Base-by-base conservation (phyloP, 768 basidiomycete genomes). In the Collybiopsis luxurians region DNA sequence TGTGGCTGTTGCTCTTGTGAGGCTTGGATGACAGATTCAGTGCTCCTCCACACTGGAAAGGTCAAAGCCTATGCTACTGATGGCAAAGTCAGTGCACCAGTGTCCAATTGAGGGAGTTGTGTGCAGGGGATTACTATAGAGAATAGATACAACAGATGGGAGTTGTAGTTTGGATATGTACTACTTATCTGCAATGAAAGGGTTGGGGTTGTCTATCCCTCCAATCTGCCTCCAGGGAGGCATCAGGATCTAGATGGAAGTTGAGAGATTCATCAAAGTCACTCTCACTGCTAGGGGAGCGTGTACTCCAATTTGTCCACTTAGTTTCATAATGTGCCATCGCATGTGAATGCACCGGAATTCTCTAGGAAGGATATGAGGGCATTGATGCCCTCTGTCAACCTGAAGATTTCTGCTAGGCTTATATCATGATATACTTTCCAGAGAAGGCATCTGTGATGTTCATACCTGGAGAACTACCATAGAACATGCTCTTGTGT, bases 401-500 rank as follows among this genome's bases (percentile, higher is more conserved):
- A 64, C 13, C 66, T 66, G 1, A 69, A 60, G n/a, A 69, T 59
- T 10, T 61, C 62, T 17, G n/a, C 5, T 4, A 39, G 56, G 47
- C 4, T 66, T 42, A 28, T 55, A 46, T 19, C 65, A 2, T 5
- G 54, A 24, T 56, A 52, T 52, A 23, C 51, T 21, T 52, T 42
- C 10, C 39, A 24, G 0, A 70, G 63, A 5, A 62, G 56, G n/a
- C 61, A 23, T 4, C 61, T 43, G 46, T 60, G 55, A 15, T 54
- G 38, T 15, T 64, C 52, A 56, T 67, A 67, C 0, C 48, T 11
- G 15, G 60, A 56, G 60, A 68, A 71, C 10, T 60, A 24, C 6
- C 38, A 52, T n/a, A 70, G 57, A 0, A 70, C 62, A 59, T 69
- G 69, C 47, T 63, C 58, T 12, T 63, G 42, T 3, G 67, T 67